A percentile compares a stretch with the other conserved stretches of the same genome.
Evolutionary conservation across 345 rosid genomes (phyloP).

Genomic region (Citrus glauca): DNA sequence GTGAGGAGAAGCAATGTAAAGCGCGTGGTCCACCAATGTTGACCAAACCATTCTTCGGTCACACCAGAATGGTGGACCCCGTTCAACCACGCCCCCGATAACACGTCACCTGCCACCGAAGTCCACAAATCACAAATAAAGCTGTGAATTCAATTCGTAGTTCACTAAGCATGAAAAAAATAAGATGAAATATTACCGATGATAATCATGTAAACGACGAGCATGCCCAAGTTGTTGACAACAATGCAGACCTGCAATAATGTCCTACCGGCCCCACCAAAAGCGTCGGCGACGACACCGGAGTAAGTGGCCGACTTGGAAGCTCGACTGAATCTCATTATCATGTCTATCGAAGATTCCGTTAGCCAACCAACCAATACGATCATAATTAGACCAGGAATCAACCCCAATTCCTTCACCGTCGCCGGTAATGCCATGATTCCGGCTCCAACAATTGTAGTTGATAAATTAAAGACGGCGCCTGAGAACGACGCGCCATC

Average conservation of each 20-base stretch:
- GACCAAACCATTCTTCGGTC: constrained; percentile 56
- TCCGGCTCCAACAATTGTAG: constrained; percentile 64
- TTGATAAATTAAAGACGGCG: constrained; percentile 64
- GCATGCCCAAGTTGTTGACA: constrained; percentile 63
- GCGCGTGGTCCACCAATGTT: constrained; percentile 55
- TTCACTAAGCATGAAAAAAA: not conserved
- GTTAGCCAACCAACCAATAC: constrained; percentile 42
- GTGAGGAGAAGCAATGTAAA: constrained; percentile 44
- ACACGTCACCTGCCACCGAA: constrained; percentile 54
- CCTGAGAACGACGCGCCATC: constrained; percentile 56
- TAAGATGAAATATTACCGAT: constrained; percentile 28
- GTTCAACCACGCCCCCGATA: constrained; percentile 46
- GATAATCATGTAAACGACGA: constrained; percentile 61
- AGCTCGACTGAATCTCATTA: constrained; percentile 50
- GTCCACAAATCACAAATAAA: not conserved
- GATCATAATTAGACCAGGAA: constrained; percentile 48
- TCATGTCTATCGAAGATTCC: constrained; percentile 43
- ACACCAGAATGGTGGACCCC: constrained; percentile 52
- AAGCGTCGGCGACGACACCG: constrained; percentile 48
- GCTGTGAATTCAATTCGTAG: not conserved
- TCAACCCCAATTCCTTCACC: constrained; percentile 49
- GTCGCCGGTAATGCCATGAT: constrained; percentile 70
- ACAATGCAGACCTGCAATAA: constrained; percentile 56
- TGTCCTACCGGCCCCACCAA: constrained; percentile 40
- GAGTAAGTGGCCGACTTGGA: constrained; percentile 51